A percentile compares a stretch with the other conserved stretches of the same genome.
phyloP scores from a whole-genome alignment of 331 rosid species.

The Malus hybrid region DNA sequence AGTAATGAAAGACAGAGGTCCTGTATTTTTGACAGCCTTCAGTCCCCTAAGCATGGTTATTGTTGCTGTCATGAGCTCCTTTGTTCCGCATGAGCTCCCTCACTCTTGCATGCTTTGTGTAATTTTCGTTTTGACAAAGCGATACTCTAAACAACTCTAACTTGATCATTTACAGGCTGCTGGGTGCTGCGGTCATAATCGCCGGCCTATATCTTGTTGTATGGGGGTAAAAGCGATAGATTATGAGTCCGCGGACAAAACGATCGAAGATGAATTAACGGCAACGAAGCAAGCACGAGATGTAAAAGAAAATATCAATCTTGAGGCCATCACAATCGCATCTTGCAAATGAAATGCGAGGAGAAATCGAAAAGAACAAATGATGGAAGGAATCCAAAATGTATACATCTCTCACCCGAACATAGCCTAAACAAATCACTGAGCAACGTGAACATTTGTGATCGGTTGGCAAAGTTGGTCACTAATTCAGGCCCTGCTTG shows the following conservation, averaged over 20 bases:
- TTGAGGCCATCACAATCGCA: conserved; percentile 19
- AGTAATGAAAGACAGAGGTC: conserved; percentile 80
- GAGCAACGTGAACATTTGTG: too few species aligned
- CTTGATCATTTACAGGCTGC: conserved; percentile 37
- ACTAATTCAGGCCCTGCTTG: too few species aligned
- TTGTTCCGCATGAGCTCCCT: conserved; percentile 48
- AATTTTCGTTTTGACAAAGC: too few species aligned
- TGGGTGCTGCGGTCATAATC: conserved; percentile 67
- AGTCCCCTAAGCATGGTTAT: conserved; percentile 78
- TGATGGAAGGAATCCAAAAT: conserved; percentile 6
- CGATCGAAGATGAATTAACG: conserved; percentile 19
- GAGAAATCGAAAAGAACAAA: conserved; percentile 15
- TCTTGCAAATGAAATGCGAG: conserved; percentile 15
- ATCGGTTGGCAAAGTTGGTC: too few species aligned
- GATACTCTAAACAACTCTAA: too few species aligned
- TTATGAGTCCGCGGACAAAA: conserved; percentile 18
- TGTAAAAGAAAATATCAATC: conserved; percentile 16
- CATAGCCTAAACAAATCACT: too few species aligned
- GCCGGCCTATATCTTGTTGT: conserved; percentile 66
- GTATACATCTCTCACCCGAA: neutral
- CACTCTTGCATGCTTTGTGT: conserved; percentile 60
- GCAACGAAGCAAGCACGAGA: conserved; percentile 27
- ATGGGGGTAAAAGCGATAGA: conserved; percentile 86
- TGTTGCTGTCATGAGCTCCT: conserved; percentile 69
- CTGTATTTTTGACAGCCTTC: conserved; percentile 87